Base-by-base conservation (phyloP, 2,329 filamentous ascomycete species). In the Arthroderma sp. region DNA sequence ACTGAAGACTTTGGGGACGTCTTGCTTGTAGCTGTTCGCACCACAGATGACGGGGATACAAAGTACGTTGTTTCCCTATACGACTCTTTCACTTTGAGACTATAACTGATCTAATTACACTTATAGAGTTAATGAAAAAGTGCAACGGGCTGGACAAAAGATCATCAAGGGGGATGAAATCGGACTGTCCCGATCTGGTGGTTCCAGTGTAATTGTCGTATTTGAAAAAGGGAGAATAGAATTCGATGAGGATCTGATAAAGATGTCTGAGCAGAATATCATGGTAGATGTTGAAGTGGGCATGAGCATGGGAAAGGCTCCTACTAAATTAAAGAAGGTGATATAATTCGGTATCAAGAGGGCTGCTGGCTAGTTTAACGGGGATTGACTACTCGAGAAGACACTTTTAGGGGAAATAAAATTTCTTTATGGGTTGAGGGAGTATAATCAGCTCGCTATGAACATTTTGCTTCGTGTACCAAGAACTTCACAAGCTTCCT, bases 21-120 rank as follows among this genome's bases (percentile, higher is more conserved):
- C 5, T 48, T 66, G 9, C 68, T 68, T 49, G 63, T 66, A 4
- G 64, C 64, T 8, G 66, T 68, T 48, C 63, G 65, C 4, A 65
- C 63, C 3, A 60, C 58, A 2, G 56, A 66, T 40, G 65, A 67
- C 1, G 66, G 64, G 1, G 61, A 61, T 10, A 65, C 68, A 6
- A 48, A 59, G 66, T 66, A 57, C 46, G 61, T 53, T 32, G 29
- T 36, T 36, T 42, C 10, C 30, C 10, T 38, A 4, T 29, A 5
- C 28, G 5, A 32, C 7, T 28, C 10, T 36, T 47, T 15, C 27
- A 30, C 29, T 32, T 10, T 22, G 9, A 22, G 3, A 15, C 27
- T 5, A 28, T 5, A 10, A 15, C 29, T 42, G 22, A 39, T 3
- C 10, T 4, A 32, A 29, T 37, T n/a, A 7, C 34, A 28, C 29